These are phyloP conservation scores for Serendipita indica DNA, from an alignment of 768 basidiomycete genomes.

Conservation along the genomic window DNA sequence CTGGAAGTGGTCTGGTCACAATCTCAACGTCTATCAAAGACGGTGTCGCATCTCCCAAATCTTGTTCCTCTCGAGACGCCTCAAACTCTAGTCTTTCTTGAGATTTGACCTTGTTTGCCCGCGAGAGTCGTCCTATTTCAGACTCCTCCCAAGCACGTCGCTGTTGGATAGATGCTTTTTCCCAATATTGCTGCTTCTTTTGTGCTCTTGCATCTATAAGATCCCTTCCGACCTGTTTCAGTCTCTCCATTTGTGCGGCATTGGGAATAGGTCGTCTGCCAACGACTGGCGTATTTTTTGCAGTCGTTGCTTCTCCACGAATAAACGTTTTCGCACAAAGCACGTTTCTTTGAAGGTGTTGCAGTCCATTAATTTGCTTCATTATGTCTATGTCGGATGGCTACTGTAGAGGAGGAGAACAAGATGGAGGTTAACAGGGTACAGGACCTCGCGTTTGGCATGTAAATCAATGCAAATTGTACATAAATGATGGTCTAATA, in stretches of 20 bases:
- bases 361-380: background rate
- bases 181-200: background rate
- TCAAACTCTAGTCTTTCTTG: conserved; percentile 6
- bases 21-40: background rate
- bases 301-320: background rate
- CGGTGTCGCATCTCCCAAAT: background rate
- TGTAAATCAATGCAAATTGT: too few relatives aligned
- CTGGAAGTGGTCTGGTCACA: conserved; percentile 8
- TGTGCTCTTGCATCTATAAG: background rate
- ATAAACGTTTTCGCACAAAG: background rate
- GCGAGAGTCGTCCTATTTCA: background rate
- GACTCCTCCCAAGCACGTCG: background rate
- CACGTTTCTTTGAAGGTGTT: background rate
- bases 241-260: background rate
- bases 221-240: background rate
- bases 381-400: background rate
- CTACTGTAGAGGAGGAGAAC: background rate
- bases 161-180: background rate
- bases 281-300: background rate
- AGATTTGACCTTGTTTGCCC: background rate
- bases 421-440: background rate
- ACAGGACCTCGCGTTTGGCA: background rate
- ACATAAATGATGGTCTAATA: too few relatives aligned
- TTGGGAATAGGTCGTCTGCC: background rate
- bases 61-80: background rate